Percentiles rank a stretch among this genome's conserved stretches.
Evolutionary conservation across 345 rosid species (phyloP).

Genomic region (Camelina hispida): DNA sequence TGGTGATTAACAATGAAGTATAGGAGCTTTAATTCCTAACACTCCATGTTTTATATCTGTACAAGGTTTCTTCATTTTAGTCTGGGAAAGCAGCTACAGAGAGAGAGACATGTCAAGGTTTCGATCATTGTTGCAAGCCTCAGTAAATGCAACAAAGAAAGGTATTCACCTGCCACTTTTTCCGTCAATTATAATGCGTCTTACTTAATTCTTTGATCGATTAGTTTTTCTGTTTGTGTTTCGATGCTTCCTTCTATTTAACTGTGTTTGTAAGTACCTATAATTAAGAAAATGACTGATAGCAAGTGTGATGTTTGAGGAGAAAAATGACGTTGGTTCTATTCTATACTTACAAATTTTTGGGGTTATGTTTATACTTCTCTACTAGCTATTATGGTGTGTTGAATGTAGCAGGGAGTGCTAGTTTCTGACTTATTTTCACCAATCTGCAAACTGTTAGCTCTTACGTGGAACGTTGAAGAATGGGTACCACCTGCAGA

Average conservation of each 20-base stretch:
- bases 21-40: not conserved
- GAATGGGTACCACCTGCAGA: constrained; percentile 89
- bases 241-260: constrained; percentile 8
- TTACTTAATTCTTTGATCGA: not conserved
- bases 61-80: not conserved
- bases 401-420: constrained; percentile 1
- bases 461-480: constrained; percentile 84
- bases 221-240: not conserved
- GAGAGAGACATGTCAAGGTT: constrained; percentile 73
- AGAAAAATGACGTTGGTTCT: constrained; percentile 10
- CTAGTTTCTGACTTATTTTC: constrained; percentile 29
- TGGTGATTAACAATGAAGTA: constrained; percentile 5
- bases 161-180: constrained; percentile 51
- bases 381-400: constrained; percentile 28
- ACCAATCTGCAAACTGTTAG: constrained; percentile 48
- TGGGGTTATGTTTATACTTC: not conserved
- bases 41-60: not conserved
- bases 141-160: constrained; percentile 81
- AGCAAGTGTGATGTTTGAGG: constrained; percentile 13
- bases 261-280: constrained; percentile 7
- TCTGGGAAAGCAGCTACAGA: constrained; percentile 30
- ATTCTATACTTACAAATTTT: not conserved
- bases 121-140: constrained; percentile 80
- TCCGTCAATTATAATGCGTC: not conserved
- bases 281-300: not conserved